Base-by-base conservation (phyloP, 805 yeast species). In the Cyberlindnera subsufficiens region DNA sequence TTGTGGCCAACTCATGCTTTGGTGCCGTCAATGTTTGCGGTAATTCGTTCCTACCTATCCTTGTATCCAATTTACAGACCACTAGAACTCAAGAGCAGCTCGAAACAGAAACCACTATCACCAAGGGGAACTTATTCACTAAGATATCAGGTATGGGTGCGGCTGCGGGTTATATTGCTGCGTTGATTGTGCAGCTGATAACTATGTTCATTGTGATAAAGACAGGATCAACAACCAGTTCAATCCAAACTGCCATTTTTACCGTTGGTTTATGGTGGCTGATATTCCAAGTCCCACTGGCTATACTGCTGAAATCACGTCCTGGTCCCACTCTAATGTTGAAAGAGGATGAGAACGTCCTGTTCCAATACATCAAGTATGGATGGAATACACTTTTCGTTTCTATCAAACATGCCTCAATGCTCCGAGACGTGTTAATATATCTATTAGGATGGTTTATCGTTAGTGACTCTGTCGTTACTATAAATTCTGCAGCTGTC, bases 1-100 rank as follows among this genome's bases (percentile, higher is more conserved):
- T 83, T 6, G 38, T 79, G 0, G 82, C 87, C 1, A 85, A 82
- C 53, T 69, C 82, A 14, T 75, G 84, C 18, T 85, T 77, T 60
- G 95, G 95, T 1, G 86, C 84, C 8, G 87, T 82, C 3, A 80
- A 80, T 42, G 91, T 85, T 10, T 82, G 89, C 50, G 90, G 89
- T 6, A 86, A 85, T 58, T 80, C 93, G 1, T 76, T 77, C 50
- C 59, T 85, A 35, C 89, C 93, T 0, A 68, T 75, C 1, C 60
- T 85, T 31, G 83, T 78, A 2, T 61, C 70, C 14, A 72, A 73
- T 44, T 17, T 30, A 17, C 22, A 35, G 18, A n/a, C 32, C 13
- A 11, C 29, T 7, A 17, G 15, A 25, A 32, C 18, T 2, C 25
- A 29, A 66, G 67, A 39, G 44, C 63, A 18, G 54, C 51, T 30